Conservation (phyloP, 768 basidiomycete genomes). For the Podaxis sp. region DNA sequence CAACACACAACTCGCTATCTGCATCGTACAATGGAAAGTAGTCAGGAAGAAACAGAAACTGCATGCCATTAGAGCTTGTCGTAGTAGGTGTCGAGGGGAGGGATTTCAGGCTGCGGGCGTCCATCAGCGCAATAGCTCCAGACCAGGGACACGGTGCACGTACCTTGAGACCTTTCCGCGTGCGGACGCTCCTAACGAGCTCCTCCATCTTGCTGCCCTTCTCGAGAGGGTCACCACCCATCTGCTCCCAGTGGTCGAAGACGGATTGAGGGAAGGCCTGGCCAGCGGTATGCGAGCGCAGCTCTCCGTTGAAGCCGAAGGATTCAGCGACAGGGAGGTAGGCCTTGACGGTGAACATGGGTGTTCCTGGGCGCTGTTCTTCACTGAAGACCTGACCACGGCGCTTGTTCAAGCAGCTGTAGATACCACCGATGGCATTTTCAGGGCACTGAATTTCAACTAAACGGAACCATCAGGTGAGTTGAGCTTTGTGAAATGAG, state of each 20-base stretch:
- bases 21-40: background rate
- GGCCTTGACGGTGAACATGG: conserved; percentile 99
- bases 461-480: conserved; percentile 23
- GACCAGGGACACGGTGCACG: conserved; percentile 10
- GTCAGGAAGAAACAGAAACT: conserved; percentile 18
- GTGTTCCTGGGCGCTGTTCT: conserved; percentile 95
- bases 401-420: conserved; percentile 90
- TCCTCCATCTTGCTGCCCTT: conserved; percentile 92
- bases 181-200: conserved; percentile 77
- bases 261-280: conserved; percentile 98
- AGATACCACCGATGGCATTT: conserved; percentile 96
- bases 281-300: conserved; percentile 88
- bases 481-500: background rate
- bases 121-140: background rate
- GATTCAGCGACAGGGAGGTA: conserved; percentile 90
- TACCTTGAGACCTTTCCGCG: conserved; percentile 94
- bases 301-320: conserved; percentile 97
- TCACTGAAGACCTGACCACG: conserved; percentile 98
- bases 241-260: conserved; percentile 90
- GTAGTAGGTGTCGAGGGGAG: conserved; percentile 85
- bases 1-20: conserved; percentile 17
- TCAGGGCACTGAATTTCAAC: conserved; percentile 99
- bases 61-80: conserved; percentile 72
- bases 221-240: conserved; percentile 81
- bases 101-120: conserved; percentile 72